Evolutionary conservation across 352 stramenopile species (phyloP).

Genomic region (Phytopythium mirpurense): DNA sequence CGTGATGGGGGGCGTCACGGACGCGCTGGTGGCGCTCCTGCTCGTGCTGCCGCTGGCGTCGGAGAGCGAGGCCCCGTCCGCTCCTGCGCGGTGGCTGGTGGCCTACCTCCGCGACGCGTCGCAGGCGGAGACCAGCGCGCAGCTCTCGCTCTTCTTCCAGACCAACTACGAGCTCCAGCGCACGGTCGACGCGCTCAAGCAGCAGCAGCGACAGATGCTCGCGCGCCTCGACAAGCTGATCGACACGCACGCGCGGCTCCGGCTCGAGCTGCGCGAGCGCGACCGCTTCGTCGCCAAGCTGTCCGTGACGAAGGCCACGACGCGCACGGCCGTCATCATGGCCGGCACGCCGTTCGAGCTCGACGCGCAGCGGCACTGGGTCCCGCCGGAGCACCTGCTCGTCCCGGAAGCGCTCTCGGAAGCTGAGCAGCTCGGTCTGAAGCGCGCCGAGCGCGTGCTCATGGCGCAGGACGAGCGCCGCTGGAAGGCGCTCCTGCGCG

Average conservation of each 20-base stretch:
- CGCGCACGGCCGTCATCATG: conserved; percentile 65
- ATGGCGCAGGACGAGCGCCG: conserved; percentile 65
- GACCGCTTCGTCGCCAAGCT: conserved; percentile 54
- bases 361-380: conserved; percentile 64
- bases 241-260: conserved; percentile 13
- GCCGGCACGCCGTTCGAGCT: conserved; percentile 48
- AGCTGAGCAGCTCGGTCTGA: conserved; percentile 34
- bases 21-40: conserved; percentile 38
- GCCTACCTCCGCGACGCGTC: conserved; percentile 19
- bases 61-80: conserved; percentile 11
- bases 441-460: conserved; percentile 46
- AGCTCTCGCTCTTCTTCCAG: conserved; percentile 32
- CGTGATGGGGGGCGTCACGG: conserved; percentile 30
- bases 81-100: conserved; percentile 39
- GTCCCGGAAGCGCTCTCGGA: conserved; percentile 15
- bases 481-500: conserved; percentile 42
- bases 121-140: neutral
- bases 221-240: conserved; percentile 23
- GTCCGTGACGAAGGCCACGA: conserved; percentile 36
- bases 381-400: conserved; percentile 38
- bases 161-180: conserved; percentile 57
- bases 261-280: conserved; percentile 34
- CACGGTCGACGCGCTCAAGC: conserved; percentile 49
- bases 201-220: conserved; percentile 34
- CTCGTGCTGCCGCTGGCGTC: conserved; percentile 18